phyloP scores from a whole-genome alignment of 345 rosid genomes.

The Euphorbia lathyris region DNA sequence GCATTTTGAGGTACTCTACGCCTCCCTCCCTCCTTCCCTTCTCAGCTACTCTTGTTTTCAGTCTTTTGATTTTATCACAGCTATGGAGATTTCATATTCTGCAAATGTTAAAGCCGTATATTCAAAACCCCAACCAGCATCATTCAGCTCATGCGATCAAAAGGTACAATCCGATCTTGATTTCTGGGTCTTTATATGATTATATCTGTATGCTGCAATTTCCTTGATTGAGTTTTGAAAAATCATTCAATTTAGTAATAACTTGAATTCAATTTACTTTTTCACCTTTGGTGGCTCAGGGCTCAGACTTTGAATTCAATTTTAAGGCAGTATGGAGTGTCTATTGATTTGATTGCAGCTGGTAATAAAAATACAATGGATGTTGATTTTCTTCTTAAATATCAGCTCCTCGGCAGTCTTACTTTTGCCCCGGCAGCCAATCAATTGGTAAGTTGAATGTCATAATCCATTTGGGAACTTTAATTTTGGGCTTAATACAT shows the following conservation, averaged over 20 bases:
- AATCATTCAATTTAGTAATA: no score
- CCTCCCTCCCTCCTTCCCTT: not conserved
- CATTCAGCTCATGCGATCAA: conserved; percentile 23
- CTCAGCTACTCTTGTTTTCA: not conserved
- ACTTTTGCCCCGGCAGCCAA: conserved; percentile 5
- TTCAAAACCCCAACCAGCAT: not conserved
- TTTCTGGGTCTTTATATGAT: not conserved
- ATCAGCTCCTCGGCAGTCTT: conserved; percentile 27
- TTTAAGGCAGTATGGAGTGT: conserved; percentile 34
- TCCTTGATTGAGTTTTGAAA: no score
- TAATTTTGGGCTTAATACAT: no score
- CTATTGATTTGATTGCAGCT: conserved; percentile 18
- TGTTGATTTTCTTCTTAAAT: conserved; percentile 26
- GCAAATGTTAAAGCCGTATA: conserved; percentile 23
- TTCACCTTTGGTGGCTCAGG: conserved; percentile 18
- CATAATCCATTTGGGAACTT: not conserved
- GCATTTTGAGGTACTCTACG: conserved; percentile 21
- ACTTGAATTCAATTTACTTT: no score
- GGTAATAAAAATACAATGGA: conserved; percentile 20
- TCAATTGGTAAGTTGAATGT: conserved; percentile 19
- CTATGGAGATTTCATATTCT: conserved; percentile 33
- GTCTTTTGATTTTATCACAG: conserved; percentile 12
- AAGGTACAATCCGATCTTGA: conserved; percentile 18
- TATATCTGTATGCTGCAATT: not conserved
- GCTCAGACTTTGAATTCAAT: conserved; percentile 35